These are phyloP conservation scores for Boletus reticuloceps DNA, from an alignment of 768 basidiomycete genomes.

Conservation along the genomic window DNA sequence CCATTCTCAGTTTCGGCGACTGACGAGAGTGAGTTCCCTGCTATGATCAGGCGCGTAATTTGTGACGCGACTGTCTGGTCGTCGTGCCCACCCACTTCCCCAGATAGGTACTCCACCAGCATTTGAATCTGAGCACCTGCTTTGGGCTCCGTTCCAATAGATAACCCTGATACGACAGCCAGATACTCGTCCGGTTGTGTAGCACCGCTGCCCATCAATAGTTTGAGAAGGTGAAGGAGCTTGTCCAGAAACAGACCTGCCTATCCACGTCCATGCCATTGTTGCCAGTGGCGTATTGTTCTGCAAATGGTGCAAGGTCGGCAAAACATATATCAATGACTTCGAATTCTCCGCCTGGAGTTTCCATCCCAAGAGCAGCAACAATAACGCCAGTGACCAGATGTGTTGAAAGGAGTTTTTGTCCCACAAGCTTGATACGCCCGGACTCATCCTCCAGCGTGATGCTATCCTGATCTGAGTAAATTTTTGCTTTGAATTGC, in stretches of 20 bases:
- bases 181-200: slow-evolving; percentile 66
- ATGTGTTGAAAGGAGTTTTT: slow-evolving; percentile 52
- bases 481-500: slow-evolving; percentile 70
- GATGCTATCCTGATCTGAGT: slow-evolving; percentile 71
- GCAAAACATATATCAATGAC: slow-evolving; percentile 87
- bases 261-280: slow-evolving; percentile 72
- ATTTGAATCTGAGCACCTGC: slow-evolving; percentile 77
- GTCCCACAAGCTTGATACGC: slow-evolving; percentile 83
- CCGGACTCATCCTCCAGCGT: slow-evolving; percentile 98
- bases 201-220: slow-evolving; percentile 9
- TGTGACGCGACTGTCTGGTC: slow-evolving; percentile 65
- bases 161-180: slow-evolving; percentile 82
- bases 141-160: slow-evolving; percentile 61
- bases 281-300: slow-evolving; percentile 18
- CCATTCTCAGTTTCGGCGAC: slow-evolving; percentile 33
- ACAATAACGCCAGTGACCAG: slow-evolving; percentile 92
- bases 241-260: slow-evolving; percentile 23
- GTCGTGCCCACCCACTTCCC: slow-evolving; percentile 71
- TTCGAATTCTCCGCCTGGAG: slow-evolving; percentile 86
- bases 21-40: slow-evolving; percentile 82
- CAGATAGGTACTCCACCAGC: slow-evolving; percentile 85
- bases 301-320: slow-evolving; percentile 63
- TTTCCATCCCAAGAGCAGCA: slow-evolving; percentile 89
- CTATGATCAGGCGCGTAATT: slow-evolving; percentile 84
- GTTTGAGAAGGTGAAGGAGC: slow-evolving; percentile 7